These are phyloP conservation scores for Pseudoscleropodium purum DNA, from an alignment of 225 moss, liverwort and hornwort genomes.

Conservation along the genomic window DNA sequence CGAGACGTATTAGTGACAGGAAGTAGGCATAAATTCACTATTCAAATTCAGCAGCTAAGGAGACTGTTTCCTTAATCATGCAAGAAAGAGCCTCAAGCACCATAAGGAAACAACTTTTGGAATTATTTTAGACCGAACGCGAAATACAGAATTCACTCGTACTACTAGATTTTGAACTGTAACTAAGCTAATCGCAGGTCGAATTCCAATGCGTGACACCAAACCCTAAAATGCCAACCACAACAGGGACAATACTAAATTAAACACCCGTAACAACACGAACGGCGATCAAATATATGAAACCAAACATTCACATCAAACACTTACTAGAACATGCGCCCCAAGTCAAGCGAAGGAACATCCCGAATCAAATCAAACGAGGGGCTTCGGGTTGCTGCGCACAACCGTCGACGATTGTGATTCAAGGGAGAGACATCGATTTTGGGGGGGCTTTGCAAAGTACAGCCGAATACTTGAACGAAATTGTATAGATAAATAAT, in stretches of 20 bases:
- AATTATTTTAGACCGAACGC: not conserved
- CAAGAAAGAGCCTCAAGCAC: not conserved
- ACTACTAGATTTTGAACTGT: not conserved
- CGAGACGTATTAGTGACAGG: not conserved
- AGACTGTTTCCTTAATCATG: not conserved
- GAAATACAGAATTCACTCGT: not conserved
- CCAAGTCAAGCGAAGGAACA: not conserved
- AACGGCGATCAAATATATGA: not conserved
- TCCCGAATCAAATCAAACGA: not conserved
- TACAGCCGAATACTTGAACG: not conserved
- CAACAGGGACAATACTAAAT: not conserved
- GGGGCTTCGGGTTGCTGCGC: not conserved
- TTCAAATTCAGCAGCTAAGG: not conserved
- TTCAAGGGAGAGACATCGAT: not conserved
- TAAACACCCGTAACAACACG: not conserved
- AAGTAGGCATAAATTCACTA: not conserved
- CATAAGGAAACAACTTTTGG: not conserved
- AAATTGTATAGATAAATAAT: not conserved
- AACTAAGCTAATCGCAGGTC: not conserved
- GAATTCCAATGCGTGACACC: not conserved
- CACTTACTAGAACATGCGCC: not conserved
- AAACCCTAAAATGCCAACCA: not conserved
- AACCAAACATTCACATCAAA: not conserved
- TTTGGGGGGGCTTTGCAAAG: not conserved
- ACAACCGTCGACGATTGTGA: not conserved